These are phyloP conservation scores for Fusarium sulawesiense DNA, from an alignment of 2,329 filamentous ascomycete genomes.

Conservation along the genomic window DNA sequence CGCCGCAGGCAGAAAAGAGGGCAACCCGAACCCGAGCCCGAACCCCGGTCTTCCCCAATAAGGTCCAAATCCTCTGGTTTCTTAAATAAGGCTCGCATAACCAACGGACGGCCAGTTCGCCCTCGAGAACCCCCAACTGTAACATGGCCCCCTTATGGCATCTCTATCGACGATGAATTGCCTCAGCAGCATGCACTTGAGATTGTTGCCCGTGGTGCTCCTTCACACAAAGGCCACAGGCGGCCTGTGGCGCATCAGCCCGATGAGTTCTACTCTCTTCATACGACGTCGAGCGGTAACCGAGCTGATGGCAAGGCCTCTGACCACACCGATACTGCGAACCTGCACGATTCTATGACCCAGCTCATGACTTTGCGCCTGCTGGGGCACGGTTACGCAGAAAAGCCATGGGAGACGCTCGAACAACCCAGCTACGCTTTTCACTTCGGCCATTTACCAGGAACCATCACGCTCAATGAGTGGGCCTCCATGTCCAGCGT, in stretches of 20 bases:
- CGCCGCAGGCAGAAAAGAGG: slow-evolving; percentile 58
- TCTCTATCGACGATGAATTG: slow-evolving; percentile 62
- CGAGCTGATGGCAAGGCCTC: slow-evolving; percentile 53
- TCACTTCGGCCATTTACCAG: slow-evolving; percentile 72
- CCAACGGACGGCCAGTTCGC: slow-evolving; percentile 37
- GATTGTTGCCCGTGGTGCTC: slow-evolving; percentile 68
- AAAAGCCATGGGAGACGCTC: slow-evolving; percentile 74
- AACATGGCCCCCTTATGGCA: slow-evolving; percentile 66
- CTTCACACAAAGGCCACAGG: slow-evolving; percentile 66
- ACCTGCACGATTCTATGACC: slow-evolving; percentile 66
- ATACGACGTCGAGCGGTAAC: slow-evolving; percentile 61
- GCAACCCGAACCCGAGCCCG: slow-evolving; percentile 47
- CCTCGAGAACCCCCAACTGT: slow-evolving; percentile 55
- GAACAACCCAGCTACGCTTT: slow-evolving; percentile 80
- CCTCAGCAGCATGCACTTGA: slow-evolving; percentile 66
- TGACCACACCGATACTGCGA: slow-evolving; percentile 59
- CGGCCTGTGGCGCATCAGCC: slow-evolving; percentile 65
- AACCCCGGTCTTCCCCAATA: slow-evolving; percentile 29
- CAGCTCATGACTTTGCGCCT: slow-evolving; percentile 68
- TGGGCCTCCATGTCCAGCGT: slow-evolving; percentile 71
- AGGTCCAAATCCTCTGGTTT: slow-evolving; percentile 32
- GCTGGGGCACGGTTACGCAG: slow-evolving; percentile 56
- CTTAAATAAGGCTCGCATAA: slow-evolving; percentile 28
- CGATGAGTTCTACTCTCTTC: slow-evolving; percentile 67
- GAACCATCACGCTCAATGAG: slow-evolving; percentile 78